Percentiles rank a stretch among this genome's conserved stretches.
These are phyloP conservation scores for Malassezia yamatoensis DNA, from an alignment of 1,284 basidiomycete genomes.

Conservation along the genomic window DNA sequence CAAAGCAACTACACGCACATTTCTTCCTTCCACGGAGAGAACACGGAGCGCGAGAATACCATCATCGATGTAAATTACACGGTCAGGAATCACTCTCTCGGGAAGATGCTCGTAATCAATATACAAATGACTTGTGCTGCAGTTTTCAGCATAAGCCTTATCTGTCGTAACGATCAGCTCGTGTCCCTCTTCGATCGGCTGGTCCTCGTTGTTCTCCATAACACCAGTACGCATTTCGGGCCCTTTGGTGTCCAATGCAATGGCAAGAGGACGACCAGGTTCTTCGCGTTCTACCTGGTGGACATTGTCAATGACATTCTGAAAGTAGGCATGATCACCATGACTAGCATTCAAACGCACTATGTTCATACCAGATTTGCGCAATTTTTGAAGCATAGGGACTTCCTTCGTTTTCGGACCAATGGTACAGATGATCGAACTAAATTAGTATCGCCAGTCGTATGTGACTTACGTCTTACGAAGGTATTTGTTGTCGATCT, in stretches of 20 bases:
- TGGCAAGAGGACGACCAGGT: constrained; percentile 78
- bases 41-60: constrained; percentile 93
- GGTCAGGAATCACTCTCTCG: constrained; percentile 88
- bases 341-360: constrained; percentile 47
- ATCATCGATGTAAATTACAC: constrained; percentile 94
- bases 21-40: constrained; percentile 56
- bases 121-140: constrained; percentile 64
- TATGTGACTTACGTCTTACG: constrained; percentile 39
- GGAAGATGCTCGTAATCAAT: constrained; percentile 66
- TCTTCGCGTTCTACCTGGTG: constrained; percentile 35
- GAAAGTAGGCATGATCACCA: constrained; percentile 45
- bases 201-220: constrained; percentile 76
- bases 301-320: constrained; percentile 44
- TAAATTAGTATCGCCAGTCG: constrained; percentile 1
- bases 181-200: constrained; percentile 78
- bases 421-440: constrained; percentile 46
- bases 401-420: constrained; percentile 46
- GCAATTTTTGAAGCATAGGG: constrained; percentile 40
- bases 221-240: constrained; percentile 97
- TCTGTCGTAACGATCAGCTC: constrained; percentile 88
- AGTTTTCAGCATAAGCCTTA: constrained; percentile 62
- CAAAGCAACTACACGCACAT: constrained; percentile 64
- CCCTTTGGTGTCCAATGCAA: constrained; percentile 98
- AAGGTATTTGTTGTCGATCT: constrained; percentile 42
- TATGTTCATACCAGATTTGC: constrained; percentile 47